Evolutionary conservation across 352 stramenopile species (phyloP).

Genomic region (Phytophthora capsici): DNA sequence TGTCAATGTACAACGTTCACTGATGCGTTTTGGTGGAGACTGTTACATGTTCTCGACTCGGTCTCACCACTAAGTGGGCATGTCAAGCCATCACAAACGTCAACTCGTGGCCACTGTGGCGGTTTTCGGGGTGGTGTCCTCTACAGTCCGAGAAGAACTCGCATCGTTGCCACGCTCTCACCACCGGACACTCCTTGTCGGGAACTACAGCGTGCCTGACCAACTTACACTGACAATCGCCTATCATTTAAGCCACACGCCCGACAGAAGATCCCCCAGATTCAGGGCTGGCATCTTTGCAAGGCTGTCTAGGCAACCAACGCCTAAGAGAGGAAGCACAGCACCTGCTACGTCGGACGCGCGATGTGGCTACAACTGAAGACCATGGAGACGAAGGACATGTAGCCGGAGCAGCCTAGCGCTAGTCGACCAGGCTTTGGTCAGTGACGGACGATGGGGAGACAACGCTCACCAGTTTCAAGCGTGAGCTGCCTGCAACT

Average conservation of each 20-base stretch:
- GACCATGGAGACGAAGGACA: neutral
- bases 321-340: conserved; percentile 12
- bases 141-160: conserved; percentile 21
- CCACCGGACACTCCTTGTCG: conserved; percentile 2
- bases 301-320: neutral
- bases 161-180: conserved; percentile 12
- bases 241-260: neutral
- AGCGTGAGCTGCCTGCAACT: neutral
- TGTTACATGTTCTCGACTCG: neutral
- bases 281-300: conserved; percentile 7
- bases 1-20: neutral
- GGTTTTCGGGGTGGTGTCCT: conserved; percentile 17
- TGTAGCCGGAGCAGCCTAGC: conserved; percentile 3
- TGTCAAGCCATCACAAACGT: conserved; percentile 27
- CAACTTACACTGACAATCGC: neutral
- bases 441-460: conserved; percentile 3
- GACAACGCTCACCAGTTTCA: neutral
- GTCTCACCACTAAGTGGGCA: neutral
- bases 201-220: neutral
- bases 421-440: conserved; percentile 19
- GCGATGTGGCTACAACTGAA: conserved; percentile 34
- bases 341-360: conserved; percentile 20
- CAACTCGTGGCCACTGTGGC: conserved; percentile 22
- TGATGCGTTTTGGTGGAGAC: conserved; percentile 22
- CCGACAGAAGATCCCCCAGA: neutral